Percentiles rank a stretch among this genome's conserved stretches.
Evolutionary conservation across 139 green algal species (phyloP).

Genomic region (Coccomyxa sp.): DNA sequence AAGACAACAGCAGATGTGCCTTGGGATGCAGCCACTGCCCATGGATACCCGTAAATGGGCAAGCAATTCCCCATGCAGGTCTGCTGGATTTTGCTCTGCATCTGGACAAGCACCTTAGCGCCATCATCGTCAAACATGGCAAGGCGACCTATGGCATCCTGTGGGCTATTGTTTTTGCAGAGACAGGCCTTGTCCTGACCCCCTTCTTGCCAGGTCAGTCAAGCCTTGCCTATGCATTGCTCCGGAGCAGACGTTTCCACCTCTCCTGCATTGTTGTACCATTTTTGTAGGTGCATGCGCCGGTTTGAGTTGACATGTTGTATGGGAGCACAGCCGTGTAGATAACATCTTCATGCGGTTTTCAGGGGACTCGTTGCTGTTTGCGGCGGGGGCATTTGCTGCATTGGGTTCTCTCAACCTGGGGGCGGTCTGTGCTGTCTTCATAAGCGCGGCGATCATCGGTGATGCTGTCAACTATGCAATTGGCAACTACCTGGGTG

Average conservation of each 20-base stretch:
- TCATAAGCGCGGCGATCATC: constrained; percentile 72
- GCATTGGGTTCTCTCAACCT: constrained; percentile 70
- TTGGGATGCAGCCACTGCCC: too few species aligned
- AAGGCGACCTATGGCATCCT: constrained; percentile 73
- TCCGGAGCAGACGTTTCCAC: background rate
- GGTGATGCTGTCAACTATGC: constrained; percentile 91
- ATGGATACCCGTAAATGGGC: too few species aligned
- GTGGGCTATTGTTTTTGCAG: constrained; percentile 67
- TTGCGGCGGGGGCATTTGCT: constrained; percentile 85
- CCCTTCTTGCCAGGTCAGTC: constrained; percentile 75
- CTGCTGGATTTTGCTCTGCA: constrained; percentile 72
- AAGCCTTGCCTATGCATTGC: too few species aligned
- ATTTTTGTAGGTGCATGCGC: background rate
- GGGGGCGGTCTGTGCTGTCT: constrained; percentile 44
- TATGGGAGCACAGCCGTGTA: background rate
- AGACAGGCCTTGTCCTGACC: constrained; percentile 59
- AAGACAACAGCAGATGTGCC: too few species aligned
- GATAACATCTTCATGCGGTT: too few species aligned
- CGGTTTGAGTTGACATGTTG: background rate
- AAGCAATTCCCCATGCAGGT: constrained; percentile 3
- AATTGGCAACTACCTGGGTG: constrained; percentile 39
- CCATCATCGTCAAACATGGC: constrained; percentile 67
- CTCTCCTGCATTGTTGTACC: background rate
- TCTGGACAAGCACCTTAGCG: constrained; percentile 74
- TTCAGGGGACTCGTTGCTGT: constrained; percentile 82